These are phyloP conservation scores for Monosporozyma solicola DNA, from an alignment of 805 yeast genomes.

Conservation along the genomic window DNA sequence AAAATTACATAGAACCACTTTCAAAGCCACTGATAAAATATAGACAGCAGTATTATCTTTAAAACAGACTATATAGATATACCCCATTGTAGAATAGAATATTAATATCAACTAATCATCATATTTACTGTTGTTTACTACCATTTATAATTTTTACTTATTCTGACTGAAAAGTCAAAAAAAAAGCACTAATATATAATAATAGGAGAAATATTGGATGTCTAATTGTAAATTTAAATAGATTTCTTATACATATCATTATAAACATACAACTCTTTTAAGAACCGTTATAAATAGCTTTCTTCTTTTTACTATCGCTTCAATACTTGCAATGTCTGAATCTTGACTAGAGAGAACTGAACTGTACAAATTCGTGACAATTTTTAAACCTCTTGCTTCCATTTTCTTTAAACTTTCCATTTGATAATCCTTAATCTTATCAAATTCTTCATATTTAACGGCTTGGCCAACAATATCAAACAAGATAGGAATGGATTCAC, in stretches of 20 bases:
- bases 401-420: slow-evolving; percentile 16
- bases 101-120: neutral
- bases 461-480: slow-evolving; percentile 25
- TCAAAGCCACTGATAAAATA: neutral
- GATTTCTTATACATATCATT: slow-evolving; percentile 6
- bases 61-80: neutral
- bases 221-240: neutral
- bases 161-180: no score
- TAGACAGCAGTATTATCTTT: neutral
- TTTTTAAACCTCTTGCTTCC: slow-evolving; percentile 15
- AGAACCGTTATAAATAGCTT: slow-evolving; percentile 7
- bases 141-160: no score
- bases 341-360: neutral
- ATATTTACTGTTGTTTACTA: neutral
- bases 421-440: slow-evolving; percentile 15
- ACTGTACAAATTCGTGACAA: slow-evolving; percentile 1
- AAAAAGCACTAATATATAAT: neutral
- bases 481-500: slow-evolving; percentile 29
- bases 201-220: neutral
- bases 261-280: slow-evolving; percentile 12
- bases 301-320: slow-evolving; percentile 19
- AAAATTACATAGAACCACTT: slow-evolving; percentile 20
- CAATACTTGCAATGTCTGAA: neutral
- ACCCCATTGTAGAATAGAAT: neutral
- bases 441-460: slow-evolving; percentile 28